phyloP scores from a whole-genome alignment of 306 rosid genomes.

The Dryas octopetala region DNA sequence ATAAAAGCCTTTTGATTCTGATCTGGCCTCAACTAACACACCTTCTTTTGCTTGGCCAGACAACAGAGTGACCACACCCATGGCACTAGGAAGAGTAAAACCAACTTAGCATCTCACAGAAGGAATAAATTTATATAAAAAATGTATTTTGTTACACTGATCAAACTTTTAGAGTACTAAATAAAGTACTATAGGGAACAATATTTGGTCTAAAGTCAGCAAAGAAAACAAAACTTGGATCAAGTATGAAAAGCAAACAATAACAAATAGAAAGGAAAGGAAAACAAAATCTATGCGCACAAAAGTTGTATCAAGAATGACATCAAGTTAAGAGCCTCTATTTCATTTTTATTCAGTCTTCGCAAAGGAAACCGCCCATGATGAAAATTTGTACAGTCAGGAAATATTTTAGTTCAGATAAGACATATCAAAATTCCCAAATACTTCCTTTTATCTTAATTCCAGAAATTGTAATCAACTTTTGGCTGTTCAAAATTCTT shows the following conservation, averaged over 20 bases:
- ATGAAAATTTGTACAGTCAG: background rate
- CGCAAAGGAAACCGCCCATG: background rate
- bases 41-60: conserved; percentile 98
- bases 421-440: background rate
- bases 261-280: background rate
- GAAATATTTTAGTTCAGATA: background rate
- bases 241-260: background rate
- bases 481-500: background rate
- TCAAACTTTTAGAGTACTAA: background rate
- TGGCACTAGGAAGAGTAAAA: conserved; percentile 62
- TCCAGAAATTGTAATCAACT: conserved; percentile 1
- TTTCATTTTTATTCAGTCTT: background rate
- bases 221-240: background rate
- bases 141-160: background rate
- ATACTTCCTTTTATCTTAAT: background rate
- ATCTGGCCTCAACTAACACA: conserved; percentile 84
- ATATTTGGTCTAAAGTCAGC: background rate
- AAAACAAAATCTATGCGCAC: background rate
- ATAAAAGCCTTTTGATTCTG: conserved; percentile 85
- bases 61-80: conserved; percentile 66
- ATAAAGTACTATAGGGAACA: background rate
- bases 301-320: background rate
- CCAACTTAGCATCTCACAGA: conserved; percentile 41
- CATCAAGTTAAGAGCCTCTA: background rate
- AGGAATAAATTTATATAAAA: background rate